Evolutionary conservation across 768 basidiomycete genomes (phyloP), one percentile per base, ranked within the genome.

Genomic region (Termitomyces sp.): DNA sequence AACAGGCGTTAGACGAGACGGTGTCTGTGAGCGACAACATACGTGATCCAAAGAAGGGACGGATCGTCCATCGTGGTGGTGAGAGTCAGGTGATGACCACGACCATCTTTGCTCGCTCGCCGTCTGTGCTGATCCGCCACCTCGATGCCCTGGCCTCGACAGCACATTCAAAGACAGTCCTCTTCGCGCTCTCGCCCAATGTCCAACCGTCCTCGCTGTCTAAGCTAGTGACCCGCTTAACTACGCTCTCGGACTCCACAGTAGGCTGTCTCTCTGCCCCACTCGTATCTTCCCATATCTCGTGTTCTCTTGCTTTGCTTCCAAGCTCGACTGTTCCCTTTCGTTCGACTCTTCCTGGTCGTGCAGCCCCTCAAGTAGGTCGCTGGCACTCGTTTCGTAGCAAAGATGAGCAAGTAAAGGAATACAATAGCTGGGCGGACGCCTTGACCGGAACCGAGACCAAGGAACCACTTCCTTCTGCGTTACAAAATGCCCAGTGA

Each of bases 201-300:
- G 65, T 75, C 40, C 57, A 64, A 7, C 54, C 72, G 1, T 56
- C 70, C 6, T 74, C 77, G 18, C 68, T 84, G 20, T 75, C 78
- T 16, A 61, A 64, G 3, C 69, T 78, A 14, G 77, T 77, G 36
- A 64, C 71, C 4, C 61, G 65, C 8, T 65, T 86, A 7, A 76
- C 72, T 2, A 67, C 70, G 4, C 73, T 80, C 59, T 73, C 74
- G 16, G 61, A 67, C 58, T 56, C 72, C 6, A 75, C 80, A 26
- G 66, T 87, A 18, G 89, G 89, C 3, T 90, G 88, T 64, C 77
- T 90, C 45, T 80, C 84, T 12, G 79, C 81, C 1, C 78, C 81
- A 1, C 61, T 81, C 14, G 72, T 44, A 20, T 54, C 63, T 30
- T 70, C 63, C 28, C 57, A 69, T 22, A 68, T 83, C 32, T 72